Base-by-base conservation (phyloP, 345 rosid species). In the Litchi chinensis region DNA sequence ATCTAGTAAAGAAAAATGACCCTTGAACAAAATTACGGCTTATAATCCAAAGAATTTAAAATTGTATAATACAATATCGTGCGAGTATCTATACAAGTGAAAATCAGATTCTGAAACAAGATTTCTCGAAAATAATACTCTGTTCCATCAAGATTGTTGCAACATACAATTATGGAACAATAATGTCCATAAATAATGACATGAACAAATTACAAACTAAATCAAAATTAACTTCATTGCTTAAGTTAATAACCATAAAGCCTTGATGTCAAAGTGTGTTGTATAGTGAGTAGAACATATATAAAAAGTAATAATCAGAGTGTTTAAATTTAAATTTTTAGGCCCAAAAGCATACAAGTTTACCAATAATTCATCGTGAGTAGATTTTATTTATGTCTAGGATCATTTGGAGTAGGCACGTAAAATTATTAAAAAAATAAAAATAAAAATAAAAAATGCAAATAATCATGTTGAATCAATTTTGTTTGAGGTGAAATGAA, bases 81-180 rank as follows among this genome's bases (percentile, higher is more conserved):
- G 18, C 56, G 6, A 50, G 56, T 37, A n/a, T n/a, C 50, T 57
- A 10, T 48, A 65, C 32, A 59, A 73, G 37, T 40, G n/a, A 22
- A 50, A 70, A 50, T 95, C 97, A 3, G 95, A 81, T 86, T 91
- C 90, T 69, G 93, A 65, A 62, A 86, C 95, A 65, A 90, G 75
- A 73, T 90, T 91, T 70, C 90, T 91, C 37, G 32, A 91, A 73
- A 92, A 97, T 68, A 93, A 87, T 82, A 78, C 89, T 93, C 93
- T 57, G 92, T 90, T 77, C 95, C 95, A 80, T 75, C 92, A 9
- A 97, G 97, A 84, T 93, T 93, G 76, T 87, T 48, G 90, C 87
- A 82, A 88, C 93, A 80, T 89, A 82, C 97, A 50, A 50, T 6
- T 91, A 91, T 48, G 69, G 77, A 57, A 70, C 28, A 78, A 39